Evolutionary conservation across 495 filamentous ascomycete genomes (phyloP), one percentile per base, ranked within the genome.

Genomic region (Aspergillus saccharolyticus): DNA sequence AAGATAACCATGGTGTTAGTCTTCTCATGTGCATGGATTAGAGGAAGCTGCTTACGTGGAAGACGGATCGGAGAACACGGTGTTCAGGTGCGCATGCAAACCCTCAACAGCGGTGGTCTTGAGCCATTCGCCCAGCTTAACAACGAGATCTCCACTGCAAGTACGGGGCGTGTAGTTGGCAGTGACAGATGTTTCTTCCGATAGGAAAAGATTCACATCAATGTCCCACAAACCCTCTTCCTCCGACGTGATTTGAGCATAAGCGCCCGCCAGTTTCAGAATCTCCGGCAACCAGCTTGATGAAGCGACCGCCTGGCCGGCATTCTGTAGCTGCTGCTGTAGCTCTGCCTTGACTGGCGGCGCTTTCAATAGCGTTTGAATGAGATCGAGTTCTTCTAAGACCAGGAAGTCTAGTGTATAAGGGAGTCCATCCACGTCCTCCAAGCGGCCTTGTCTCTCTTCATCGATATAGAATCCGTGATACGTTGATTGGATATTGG

Each of bases 151-250:
- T 24, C 91, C 91, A 63, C 89, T 91, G 49, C 93, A 93, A 14
- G 89, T 95, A 50, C 94, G 82, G 24, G 94, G 89, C 2, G 93
- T 96, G 69, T 96, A 98, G 66, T 97, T 97, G 21, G 92, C 88
- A n/a, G 91, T 96, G 49, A 97, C 86, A 14, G 90, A 90, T 2
- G 89, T 93, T 71, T 98, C 94, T 65, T 98, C 94, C 0, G 91
- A 91, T 24, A 98, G 79, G 71, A 95, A 98, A 1, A 97, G 80
- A 48, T 95, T 97, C 53, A 96, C 85, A 71, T 98, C 94, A 56
- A 97, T 86, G 55, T 97, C 90, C 94, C 94, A 98, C 24, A 98
- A 74, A 8, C 88, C 89, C 70, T 95, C 89, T 65, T 97, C 95
- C 67, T 98, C 94, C 14, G 82, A 85, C 4, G 90, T 89, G 60